These are phyloP conservation scores for Aureoboletus auriporus DNA, from an alignment of 768 basidiomycete species.

Conservation along the genomic window DNA sequence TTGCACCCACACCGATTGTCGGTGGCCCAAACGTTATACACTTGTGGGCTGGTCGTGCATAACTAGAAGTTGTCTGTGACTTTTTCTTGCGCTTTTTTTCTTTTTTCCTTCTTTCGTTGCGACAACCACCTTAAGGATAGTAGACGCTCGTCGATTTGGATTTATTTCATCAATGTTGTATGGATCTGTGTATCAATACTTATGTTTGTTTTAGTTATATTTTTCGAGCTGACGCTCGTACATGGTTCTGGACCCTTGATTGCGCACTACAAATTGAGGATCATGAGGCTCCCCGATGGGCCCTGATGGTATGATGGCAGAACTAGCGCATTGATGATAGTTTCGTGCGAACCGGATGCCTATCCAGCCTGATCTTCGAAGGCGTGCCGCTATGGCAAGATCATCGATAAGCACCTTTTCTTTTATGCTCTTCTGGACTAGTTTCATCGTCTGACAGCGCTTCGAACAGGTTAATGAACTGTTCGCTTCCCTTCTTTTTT, in stretches of 20 bases:
- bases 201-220: conserved; percentile 15
- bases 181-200: conserved; percentile 21
- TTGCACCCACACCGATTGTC: conserved; percentile 32
- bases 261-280: conserved; percentile 4
- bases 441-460: background rate
- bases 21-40: conserved; percentile 33
- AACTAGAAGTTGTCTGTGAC: conserved; percentile 7
- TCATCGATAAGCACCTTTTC: conserved; percentile 17
- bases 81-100: background rate
- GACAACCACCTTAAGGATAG: background rate
- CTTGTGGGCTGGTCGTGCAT: conserved; percentile 31
- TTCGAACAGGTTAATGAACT: conserved; percentile 1
- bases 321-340: conserved; percentile 7
- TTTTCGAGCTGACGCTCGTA: background rate
- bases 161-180: conserved; percentile 9
- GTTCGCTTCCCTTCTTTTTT: background rate
- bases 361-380: conserved; percentile 24
- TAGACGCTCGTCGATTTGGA: conserved; percentile 15
- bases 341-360: conserved; percentile 10
- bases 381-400: background rate
- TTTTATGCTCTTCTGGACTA: background rate
- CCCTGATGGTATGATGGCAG: conserved; percentile 14
- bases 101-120: background rate
- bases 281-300: conserved; percentile 15
- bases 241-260: conserved; percentile 4